Evolutionary conservation across 1,284 basidiomycete species (phyloP).

Genomic region (Cryptococcus wingfieldii): DNA sequence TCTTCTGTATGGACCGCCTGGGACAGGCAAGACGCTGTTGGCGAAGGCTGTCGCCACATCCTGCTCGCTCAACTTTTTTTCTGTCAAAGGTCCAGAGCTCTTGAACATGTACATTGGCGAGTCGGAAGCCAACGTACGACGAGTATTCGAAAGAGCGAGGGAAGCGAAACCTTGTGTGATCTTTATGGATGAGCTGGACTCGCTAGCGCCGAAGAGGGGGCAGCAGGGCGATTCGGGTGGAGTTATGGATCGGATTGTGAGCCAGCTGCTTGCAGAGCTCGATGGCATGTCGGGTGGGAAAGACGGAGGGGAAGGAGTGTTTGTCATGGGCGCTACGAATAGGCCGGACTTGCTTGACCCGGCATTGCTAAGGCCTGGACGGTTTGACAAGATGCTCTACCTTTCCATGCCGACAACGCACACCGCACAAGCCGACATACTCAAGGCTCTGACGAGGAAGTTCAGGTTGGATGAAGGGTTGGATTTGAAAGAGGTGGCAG

Average conservation of each 20-base stretch:
- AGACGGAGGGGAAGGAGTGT: conserved; percentile 60
- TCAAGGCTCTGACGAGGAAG: conserved; percentile 87
- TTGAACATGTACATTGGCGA: conserved; percentile 99
- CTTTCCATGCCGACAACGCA: conserved; percentile 88
- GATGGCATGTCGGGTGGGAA: conserved; percentile 69
- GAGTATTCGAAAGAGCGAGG: conserved; percentile 84
- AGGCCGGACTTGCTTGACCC: conserved; percentile 92
- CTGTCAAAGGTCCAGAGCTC: conserved; percentile 94
- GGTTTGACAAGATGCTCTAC: conserved; percentile 97
- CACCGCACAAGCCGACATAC: conserved; percentile 77
- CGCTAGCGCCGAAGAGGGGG: conserved; percentile 90
- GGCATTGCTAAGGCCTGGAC: conserved; percentile 84
- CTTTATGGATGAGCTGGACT: conserved; percentile 98
- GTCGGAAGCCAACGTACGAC: conserved; percentile 91
- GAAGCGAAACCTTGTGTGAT: conserved; percentile 89
- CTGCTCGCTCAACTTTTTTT: conserved; percentile 86
- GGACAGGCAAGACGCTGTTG: conserved; percentile 91
- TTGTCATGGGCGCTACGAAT: conserved; percentile 98
- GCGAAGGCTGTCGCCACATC: conserved; percentile 93
- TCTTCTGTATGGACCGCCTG: conserved; percentile 86
- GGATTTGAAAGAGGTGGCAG: conserved; percentile 63
- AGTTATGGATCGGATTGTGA: conserved; percentile 97
- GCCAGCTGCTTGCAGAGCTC: conserved; percentile 89
- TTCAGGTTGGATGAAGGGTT: conserved; percentile 75
- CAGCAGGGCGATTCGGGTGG: conserved; percentile 93